Evolutionary conservation across 31 red algal species (phyloP).

Genomic region (Odonthalia washingtoniensis): DNA sequence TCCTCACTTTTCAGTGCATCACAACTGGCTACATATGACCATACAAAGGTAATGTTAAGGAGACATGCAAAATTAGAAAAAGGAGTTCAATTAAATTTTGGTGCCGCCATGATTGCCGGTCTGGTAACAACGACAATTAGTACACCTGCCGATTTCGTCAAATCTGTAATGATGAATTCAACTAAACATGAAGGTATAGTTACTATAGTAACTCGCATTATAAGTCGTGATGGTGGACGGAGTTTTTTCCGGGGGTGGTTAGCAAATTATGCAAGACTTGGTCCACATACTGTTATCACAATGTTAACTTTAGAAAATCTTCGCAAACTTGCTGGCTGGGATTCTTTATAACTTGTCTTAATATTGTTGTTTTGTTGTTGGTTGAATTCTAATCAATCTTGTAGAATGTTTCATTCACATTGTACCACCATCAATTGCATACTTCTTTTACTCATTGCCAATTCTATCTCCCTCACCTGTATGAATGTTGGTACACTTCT

Average conservation of each 20-base stretch:
- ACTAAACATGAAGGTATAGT: conserved; percentile 28
- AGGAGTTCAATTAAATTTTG: conserved; percentile 56
- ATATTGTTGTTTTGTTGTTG: too few relatives aligned
- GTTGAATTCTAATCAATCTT: too few relatives aligned
- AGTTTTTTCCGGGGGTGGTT: conserved; percentile 86
- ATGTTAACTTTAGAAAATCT: conserved; percentile 83
- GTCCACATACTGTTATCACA: conserved; percentile 87
- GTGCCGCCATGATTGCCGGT: conserved; percentile 76
- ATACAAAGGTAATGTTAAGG: conserved; percentile 64
- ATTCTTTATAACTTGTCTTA: too few relatives aligned
- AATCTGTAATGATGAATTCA: conserved; percentile 86
- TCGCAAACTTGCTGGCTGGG: conserved; percentile 74
- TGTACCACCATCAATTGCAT: too few relatives aligned
- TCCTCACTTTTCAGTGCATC: too few relatives aligned
- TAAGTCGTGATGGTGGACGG: conserved; percentile 55
- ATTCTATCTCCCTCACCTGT: too few relatives aligned
- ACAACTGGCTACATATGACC: conserved; percentile 89
- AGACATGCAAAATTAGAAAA: conserved; percentile 57
- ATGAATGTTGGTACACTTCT: too few relatives aligned
- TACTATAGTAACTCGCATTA: conserved; percentile 42
- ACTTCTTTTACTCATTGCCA: too few relatives aligned
- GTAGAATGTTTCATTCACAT: too few relatives aligned
- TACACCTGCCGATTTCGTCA: conserved; percentile 88
- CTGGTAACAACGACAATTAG: conserved; percentile 87
- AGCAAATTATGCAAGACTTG: conserved; percentile 89